Percentiles rank a stretch among this genome's conserved stretches.
Conservation (phyloP, 106 monocot species). For the Narthecium ossifragum region DNA sequence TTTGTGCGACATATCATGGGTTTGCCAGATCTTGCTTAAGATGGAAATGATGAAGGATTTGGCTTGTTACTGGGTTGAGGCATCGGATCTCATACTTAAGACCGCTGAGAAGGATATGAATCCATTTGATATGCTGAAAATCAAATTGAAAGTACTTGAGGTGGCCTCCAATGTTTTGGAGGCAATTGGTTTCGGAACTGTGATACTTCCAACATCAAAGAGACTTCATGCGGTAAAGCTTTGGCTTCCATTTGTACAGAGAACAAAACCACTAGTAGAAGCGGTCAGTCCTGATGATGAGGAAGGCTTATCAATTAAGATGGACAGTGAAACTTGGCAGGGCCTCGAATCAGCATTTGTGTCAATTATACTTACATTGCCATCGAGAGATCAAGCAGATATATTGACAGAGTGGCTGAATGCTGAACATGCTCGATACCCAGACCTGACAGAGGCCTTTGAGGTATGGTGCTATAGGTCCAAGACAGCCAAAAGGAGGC, state of each 20-base stretch:
- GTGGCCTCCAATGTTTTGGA: conserved; percentile 57
- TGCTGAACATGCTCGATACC: conserved; percentile 44
- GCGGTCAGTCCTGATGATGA: conserved; percentile 13
- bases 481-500: conserved; percentile 33
- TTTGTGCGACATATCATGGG: conserved; percentile 70
- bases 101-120: conserved; percentile 7
- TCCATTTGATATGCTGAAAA: conserved; percentile 6
- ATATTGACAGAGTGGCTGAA: conserved; percentile 71
- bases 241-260: conserved; percentile 69
- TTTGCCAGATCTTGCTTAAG: conserved; percentile 66
- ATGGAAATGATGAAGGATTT: conserved; percentile 84
- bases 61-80: conserved; percentile 49
- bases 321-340: conserved; percentile 65
- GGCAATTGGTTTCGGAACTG: conserved; percentile 57
- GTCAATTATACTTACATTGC: conserved; percentile 55
- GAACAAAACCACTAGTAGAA: conserved; percentile 27
- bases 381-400: conserved; percentile 58
- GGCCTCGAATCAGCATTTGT: conserved; percentile 60
- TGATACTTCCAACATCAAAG: conserved; percentile 34
- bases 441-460: conserved; percentile 74
- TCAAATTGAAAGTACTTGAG: conserved; percentile 44
- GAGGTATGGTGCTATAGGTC: conserved; percentile 88
- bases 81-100: conserved; percentile 29
- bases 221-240: conserved; percentile 44
- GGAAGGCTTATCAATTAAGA: conserved; percentile 8